Evolutionary conservation across 352 stramenopile species (phyloP), one percentile per base, ranked within the genome.

Genomic region (Pythium myriotylum): DNA sequence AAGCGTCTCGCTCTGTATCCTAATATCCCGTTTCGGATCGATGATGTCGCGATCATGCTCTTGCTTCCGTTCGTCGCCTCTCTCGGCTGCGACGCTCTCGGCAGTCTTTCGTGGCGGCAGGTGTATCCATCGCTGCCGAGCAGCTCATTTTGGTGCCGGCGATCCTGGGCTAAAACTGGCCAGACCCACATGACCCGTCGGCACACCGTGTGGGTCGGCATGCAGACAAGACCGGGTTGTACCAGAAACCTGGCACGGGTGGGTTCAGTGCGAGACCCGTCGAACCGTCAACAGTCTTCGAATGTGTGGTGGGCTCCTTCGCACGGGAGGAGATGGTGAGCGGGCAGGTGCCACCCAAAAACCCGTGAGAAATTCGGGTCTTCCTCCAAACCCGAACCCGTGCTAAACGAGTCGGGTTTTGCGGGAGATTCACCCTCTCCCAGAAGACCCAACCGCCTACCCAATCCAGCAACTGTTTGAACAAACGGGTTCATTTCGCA

Each of bases 181-280:
- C n/a, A 46, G 43, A 67, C 59, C 59, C 59, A 67, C 32, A 54
- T 19, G 45, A 67, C 59, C 59, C 59, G 55, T 42, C 49, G 22
- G 40, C 52, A 59, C 52, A 59, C 52, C 40, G 2, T 59, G 52
- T 59, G 52, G 52, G 52, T 59, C 52, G 26, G 39, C 51, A 47
- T 29, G 33, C 35, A 43, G n/a, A 48, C 48, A 59, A 42, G 52
- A 27, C n/a, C 35, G 53, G 32, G 26, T 51, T 24, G 54, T 63
- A 64, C 62, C 54, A 69, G 33, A 64, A 64, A 69, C 54, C 54
- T 64, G 62, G 54, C 62, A 69, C 62, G 62, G 62, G 62, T 62
- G 50, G 50, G 59, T 61, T 57, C 37, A 45, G 58, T 3, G 16
- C 42, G 7, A 52, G 41, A 62, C 52, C 53, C 60, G 46, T 32